Conservation (phyloP, 768 basidiomycete species). For the Porpolomopsis calyptriformis region DNA sequence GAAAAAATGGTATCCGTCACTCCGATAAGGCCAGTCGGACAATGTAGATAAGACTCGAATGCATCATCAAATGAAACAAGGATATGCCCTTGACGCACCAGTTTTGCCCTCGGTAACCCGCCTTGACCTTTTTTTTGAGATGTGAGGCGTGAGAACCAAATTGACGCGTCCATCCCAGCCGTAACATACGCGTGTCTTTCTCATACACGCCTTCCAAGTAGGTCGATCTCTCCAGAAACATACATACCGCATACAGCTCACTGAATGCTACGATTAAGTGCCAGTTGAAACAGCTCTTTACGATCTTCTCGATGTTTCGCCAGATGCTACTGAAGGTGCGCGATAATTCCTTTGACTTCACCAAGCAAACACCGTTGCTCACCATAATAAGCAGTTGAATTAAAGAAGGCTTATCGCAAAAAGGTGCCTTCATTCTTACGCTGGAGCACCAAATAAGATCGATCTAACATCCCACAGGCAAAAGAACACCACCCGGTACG, state of each 20-base stretch:
- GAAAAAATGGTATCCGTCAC: slow-evolving; percentile 36
- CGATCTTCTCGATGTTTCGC: slow-evolving; percentile 68
- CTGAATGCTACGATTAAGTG: slow-evolving; percentile 31
- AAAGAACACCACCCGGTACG: slow-evolving; percentile 79
- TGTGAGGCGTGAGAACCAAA: slow-evolving; percentile 5
- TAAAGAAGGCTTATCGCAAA: slow-evolving; percentile 89
- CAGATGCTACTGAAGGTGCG: slow-evolving; percentile 62
- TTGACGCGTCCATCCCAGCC: too few species aligned
- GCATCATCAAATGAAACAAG: slow-evolving; percentile 38
- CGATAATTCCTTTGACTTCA: slow-evolving; percentile 4
- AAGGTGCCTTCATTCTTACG: slow-evolving; percentile 45
- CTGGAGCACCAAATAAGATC: slow-evolving; percentile 9
- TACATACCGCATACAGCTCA: too few species aligned
- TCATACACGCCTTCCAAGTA: neutral
- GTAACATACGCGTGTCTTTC: too few species aligned
- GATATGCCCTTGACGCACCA: neutral
- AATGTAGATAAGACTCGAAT: slow-evolving; percentile 81
- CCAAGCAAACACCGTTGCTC: slow-evolving; percentile 9
- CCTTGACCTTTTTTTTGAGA: neutral
- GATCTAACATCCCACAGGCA: slow-evolving; percentile 39
- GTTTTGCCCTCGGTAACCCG: slow-evolving; percentile 6
- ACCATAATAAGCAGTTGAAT: slow-evolving; percentile 45
- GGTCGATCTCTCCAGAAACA: neutral
- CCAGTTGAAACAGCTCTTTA: slow-evolving; percentile 73
- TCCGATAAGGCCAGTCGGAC: slow-evolving; percentile 51